Evolutionary conservation across 2,329 filamentous ascomycete species (phyloP).

Genomic region (Aulographum hederae): DNA sequence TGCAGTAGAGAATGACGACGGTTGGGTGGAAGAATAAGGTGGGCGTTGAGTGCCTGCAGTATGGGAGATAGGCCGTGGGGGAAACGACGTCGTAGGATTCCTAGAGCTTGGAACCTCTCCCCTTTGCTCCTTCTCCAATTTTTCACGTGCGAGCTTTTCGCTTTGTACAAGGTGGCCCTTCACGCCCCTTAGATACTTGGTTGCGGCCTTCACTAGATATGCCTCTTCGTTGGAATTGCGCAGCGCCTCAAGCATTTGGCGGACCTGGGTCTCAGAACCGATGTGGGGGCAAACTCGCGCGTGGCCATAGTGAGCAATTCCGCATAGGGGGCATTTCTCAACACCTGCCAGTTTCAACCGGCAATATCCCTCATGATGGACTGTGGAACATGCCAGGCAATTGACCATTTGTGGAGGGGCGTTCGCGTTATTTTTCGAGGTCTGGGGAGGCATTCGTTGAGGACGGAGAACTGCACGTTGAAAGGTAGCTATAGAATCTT

Average conservation of each 20-base stretch:
- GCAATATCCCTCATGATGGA: conserved; percentile 41
- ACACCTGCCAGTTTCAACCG: conserved; percentile 39
- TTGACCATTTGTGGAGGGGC: conserved; percentile 1
- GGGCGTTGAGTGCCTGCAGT: too few species aligned
- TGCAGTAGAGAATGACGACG: too few species aligned
- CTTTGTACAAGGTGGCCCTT: conserved; percentile 35
- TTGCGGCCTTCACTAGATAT: conserved; percentile 33
- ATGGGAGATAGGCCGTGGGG: too few species aligned
- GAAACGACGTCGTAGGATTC: too few species aligned
- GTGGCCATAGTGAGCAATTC: conserved; percentile 35
- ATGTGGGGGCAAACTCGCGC: conserved; percentile 42
- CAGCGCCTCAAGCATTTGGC: conserved; percentile 43
- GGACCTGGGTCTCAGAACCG: conserved; percentile 41
- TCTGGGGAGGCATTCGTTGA: too few species aligned
- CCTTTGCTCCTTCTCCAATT: not conserved
- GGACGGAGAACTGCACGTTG: too few species aligned
- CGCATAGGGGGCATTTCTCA: conserved; percentile 46
- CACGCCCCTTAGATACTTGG: conserved; percentile 37
- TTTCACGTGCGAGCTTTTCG: conserved; percentile 24
- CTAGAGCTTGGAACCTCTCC: too few species aligned
- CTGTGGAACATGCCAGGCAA: conserved; percentile 35
- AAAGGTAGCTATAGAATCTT: too few species aligned
- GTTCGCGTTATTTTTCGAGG: not conserved
- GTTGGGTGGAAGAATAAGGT: too few species aligned
- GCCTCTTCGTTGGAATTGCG: conserved; percentile 37